Evolutionary conservation across 179 eudicot species (phyloP), one percentile per base, ranked within the genome.

Genomic region (Corrigiola litoralis): DNA sequence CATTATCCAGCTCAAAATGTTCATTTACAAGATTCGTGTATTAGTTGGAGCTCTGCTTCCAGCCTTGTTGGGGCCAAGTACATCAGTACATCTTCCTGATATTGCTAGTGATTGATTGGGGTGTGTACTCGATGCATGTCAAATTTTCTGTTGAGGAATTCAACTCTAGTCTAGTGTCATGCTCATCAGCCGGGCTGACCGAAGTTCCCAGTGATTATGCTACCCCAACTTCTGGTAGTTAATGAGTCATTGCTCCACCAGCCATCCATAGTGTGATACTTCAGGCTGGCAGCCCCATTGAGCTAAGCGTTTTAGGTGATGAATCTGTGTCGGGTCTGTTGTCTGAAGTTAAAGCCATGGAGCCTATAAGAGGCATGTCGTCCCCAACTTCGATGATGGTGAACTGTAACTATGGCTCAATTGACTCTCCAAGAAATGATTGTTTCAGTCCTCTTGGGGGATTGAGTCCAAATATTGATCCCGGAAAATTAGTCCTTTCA

Each of bases 341-440:
- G 69, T 90, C 99, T 16, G 97, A 95, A 76, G 99, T 91, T 12
- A 97, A 95, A 74, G 99, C 99, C 20, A 85, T 91, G 92, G 99
- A 95, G 73, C 85, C 96, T 33, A 81, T 82, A 49, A 69, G 85
- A 63, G 87, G 80, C 48, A 71, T 87, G 71, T 72, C 84, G 28
- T 85, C 95, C 52, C 96, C 95, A 45, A 82, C 86, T 49, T 79
- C 87, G 31, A 79, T 68, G 66, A 86, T 88, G n/a, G n/a, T n/a
- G 84, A 80, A 79, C 58, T 85, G 80, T 66, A 87, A 77, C 18
- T 82, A 83, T 42, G 95, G 83, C 63, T 76, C 85, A 53, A 75
- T 92, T 24, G 76, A 73, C 53, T 82, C 83, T 58, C 83, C 87
- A 16, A 79, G 75, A 66, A 70, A 72, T 58, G 86, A 82, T 65